These are phyloP conservation scores for Ilyonectria sp. DNA, from an alignment of 2,329 filamentous ascomycete genomes.

Conservation along the genomic window DNA sequence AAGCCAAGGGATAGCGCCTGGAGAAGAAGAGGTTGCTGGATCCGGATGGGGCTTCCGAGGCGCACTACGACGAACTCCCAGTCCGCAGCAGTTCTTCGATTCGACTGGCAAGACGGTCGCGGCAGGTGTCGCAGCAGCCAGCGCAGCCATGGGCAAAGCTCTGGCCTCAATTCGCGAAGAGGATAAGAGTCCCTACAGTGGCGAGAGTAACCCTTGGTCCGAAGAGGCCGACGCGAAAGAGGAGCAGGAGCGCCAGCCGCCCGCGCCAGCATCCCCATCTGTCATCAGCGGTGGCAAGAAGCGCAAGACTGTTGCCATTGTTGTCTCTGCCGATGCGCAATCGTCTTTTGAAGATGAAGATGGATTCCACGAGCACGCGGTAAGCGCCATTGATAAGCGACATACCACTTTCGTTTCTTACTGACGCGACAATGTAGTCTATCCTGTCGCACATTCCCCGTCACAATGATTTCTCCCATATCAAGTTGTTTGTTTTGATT, in stretches of 20 bases:
- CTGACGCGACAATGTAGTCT: slow-evolving; percentile 66
- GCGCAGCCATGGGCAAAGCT: slow-evolving; percentile 85
- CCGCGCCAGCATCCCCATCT: slow-evolving; percentile 48
- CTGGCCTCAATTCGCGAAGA: slow-evolving; percentile 88
- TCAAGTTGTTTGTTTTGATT: slow-evolving; percentile 89
- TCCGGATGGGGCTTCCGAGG: slow-evolving; percentile 81
- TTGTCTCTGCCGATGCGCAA: slow-evolving; percentile 84
- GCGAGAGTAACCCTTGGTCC: slow-evolving; percentile 90
- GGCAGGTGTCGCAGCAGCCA: slow-evolving; percentile 86
- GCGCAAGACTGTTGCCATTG: slow-evolving; percentile 87
- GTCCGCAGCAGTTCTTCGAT: slow-evolving; percentile 90
- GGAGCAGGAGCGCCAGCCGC: slow-evolving; percentile 58
- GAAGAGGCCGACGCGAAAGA: slow-evolving; percentile 85
- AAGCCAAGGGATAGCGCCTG: slow-evolving; percentile 57
- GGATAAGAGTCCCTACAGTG: slow-evolving; percentile 79
- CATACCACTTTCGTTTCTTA: slow-evolving; percentile 18
- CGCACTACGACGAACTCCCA: slow-evolving; percentile 85
- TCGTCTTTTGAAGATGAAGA: slow-evolving; percentile 72
- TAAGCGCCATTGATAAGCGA: slow-evolving; percentile 63
- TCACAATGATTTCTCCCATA: slow-evolving; percentile 79
- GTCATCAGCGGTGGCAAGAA: slow-evolving; percentile 60
- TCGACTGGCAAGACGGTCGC: slow-evolving; percentile 85
- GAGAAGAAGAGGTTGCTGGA: slow-evolving; percentile 51
- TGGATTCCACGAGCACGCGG: slow-evolving; percentile 82
- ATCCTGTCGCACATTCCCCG: slow-evolving; percentile 91